Conservation (phyloP, 75 land plant species). For the Selaginella tamariscina region DNA sequence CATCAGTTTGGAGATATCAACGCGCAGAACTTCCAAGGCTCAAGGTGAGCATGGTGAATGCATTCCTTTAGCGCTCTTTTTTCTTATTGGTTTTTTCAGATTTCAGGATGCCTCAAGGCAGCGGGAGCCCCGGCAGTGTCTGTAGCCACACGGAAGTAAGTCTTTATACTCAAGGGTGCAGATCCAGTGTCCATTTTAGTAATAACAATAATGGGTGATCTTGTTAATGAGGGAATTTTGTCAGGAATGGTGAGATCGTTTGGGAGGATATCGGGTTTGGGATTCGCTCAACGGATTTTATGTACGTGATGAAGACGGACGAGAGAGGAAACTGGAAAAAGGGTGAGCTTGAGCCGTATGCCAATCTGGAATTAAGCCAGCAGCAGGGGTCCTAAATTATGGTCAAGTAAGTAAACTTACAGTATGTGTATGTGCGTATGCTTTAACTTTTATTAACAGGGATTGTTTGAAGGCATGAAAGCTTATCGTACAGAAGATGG, state of each 20-base stretch:
- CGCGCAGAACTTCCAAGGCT: too few species aligned
- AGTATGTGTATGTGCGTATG: not conserved
- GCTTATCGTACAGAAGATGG: conserved; percentile 58
- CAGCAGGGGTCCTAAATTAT: conserved; percentile 82
- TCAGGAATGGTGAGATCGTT: conserved; percentile 44
- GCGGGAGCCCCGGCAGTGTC: too few species aligned
- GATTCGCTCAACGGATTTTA: conserved; percentile 55
- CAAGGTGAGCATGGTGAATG: too few species aligned
- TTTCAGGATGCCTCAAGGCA: too few species aligned
- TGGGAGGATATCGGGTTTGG: conserved; percentile 89
- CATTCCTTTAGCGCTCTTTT: too few species aligned
- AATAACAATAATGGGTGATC: too few species aligned
- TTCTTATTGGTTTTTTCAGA: too few species aligned
- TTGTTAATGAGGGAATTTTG: too few species aligned
- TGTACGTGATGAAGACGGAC: conserved; percentile 59
- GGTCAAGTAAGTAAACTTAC: conserved; percentile 50
- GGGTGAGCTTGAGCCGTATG: conserved; percentile 52
- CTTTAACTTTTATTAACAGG: conserved; percentile 28
- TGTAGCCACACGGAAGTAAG: too few species aligned
- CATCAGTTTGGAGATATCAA: too few species aligned
- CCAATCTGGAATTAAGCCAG: conserved; percentile 78
- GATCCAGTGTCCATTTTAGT: too few species aligned
- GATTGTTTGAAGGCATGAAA: conserved; percentile 67
- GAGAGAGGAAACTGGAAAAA: conserved; percentile 29
- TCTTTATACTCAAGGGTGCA: too few species aligned